Conservation (phyloP, 306 rosid species). For the Glycine tomentella region DNA sequence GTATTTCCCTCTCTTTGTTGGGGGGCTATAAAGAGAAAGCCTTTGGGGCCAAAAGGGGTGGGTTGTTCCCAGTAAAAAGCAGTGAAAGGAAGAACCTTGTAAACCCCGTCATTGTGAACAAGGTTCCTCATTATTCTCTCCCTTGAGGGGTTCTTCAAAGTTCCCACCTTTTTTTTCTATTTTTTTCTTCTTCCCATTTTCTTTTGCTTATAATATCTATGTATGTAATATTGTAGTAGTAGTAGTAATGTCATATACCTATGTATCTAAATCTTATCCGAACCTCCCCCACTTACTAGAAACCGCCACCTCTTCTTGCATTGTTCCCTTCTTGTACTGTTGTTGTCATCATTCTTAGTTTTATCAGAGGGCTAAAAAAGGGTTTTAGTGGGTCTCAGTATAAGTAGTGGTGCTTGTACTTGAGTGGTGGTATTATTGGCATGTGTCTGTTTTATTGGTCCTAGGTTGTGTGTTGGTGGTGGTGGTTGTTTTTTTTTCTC, state of each 20-base stretch:
- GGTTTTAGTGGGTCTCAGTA: conserved; percentile 49
- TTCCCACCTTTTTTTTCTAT: conserved; percentile 38
- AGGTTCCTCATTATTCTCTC: conserved; percentile 71
- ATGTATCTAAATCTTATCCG: conserved; percentile 51
- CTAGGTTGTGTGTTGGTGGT: conserved; percentile 37
- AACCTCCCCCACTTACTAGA: conserved; percentile 38
- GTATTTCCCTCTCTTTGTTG: conserved; percentile 28
- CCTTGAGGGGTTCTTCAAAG: conserved; percentile 47
- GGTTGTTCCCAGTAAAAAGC: conserved; percentile 38
- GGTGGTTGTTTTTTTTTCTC: conserved; percentile 41
- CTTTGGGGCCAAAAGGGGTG: conserved; percentile 30
- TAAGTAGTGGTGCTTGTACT: conserved; percentile 7
- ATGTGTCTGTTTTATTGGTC: conserved; percentile 27
- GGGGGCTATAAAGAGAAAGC: conserved; percentile 43
- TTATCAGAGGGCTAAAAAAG: conserved; percentile 53
- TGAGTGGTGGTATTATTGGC: conserved; percentile 29
- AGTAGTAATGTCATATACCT: conserved; percentile 39
- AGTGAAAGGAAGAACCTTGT: conserved; percentile 52
- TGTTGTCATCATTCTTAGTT: conserved; percentile 61
- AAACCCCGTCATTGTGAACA: conserved; percentile 78
- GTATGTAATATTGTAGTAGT: conserved; percentile 40
- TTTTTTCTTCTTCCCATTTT: not conserved
- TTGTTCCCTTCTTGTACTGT: conserved; percentile 49
- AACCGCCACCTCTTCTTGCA: conserved; percentile 41
- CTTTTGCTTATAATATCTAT: conserved; percentile 53